A percentile compares a stretch with the other conserved stretches of the same genome.
These are phyloP conservation scores for Viridothelium virens DNA, from an alignment of 495 filamentous ascomycete species.

Conservation along the genomic window DNA sequence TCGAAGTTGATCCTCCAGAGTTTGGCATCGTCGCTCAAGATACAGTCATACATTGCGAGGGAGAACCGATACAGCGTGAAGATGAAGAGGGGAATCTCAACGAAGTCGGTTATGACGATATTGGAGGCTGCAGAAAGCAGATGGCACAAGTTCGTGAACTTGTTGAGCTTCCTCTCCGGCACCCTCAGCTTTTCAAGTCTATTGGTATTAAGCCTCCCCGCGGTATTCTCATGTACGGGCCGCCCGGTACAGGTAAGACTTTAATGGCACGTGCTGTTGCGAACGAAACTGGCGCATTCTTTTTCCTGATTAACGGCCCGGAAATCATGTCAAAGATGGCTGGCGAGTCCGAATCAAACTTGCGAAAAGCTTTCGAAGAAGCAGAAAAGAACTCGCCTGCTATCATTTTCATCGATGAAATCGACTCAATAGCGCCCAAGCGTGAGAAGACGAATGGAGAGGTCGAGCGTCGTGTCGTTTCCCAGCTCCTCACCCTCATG, in stretches of 20 bases:
- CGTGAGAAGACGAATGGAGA: conserved; percentile 99
- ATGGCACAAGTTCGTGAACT: conserved; percentile 99
- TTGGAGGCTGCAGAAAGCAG: conserved; percentile 98
- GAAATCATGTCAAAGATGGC: conserved; percentile 99
- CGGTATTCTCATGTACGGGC: conserved; percentile 95
- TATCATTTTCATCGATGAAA: conserved; percentile 99
- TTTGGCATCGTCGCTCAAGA: conserved; percentile 98
- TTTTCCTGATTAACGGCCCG: conserved; percentile 98
- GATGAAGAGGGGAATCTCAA: conserved; percentile 99
- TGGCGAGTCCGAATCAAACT: conserved; percentile 94
- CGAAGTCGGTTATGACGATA: conserved; percentile 98
- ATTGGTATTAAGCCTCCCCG: conserved; percentile 99
- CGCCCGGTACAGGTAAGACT: conserved; percentile 98
- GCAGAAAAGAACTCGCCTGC: conserved; percentile 99
- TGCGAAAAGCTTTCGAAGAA: conserved; percentile 97
- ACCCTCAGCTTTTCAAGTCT: conserved; percentile 98
- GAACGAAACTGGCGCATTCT: conserved; percentile 98
- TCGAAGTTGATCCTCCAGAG: conserved; percentile 96
- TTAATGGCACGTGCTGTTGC: conserved; percentile 97
- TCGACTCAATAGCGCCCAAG: conserved; percentile 97
- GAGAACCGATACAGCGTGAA: conserved; percentile 95
- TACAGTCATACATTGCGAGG: conserved; percentile 97
- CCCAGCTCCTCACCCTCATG: conserved; percentile 95
- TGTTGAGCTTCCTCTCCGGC: conserved; percentile 91
- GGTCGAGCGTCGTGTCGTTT: conserved; percentile 96